These are phyloP conservation scores for Capsicum baccatum DNA, from an alignment of 257 asterid genomes.

Conservation along the genomic window DNA sequence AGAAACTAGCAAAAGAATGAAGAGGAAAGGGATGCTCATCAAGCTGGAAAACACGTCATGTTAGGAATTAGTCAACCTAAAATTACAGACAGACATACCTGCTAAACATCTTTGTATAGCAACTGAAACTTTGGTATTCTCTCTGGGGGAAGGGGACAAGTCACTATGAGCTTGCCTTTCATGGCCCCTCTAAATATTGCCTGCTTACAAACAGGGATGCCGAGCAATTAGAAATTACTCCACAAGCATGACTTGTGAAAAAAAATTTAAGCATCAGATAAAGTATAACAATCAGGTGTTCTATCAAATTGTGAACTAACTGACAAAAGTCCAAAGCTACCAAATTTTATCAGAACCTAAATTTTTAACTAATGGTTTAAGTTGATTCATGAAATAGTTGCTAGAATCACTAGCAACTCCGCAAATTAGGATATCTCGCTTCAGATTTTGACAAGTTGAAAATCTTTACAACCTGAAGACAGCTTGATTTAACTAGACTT, in stretches of 20 bases:
- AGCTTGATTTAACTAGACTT: background rate
- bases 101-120: slow-evolving; percentile 80
- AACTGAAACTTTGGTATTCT: slow-evolving; percentile 80
- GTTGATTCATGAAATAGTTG: slow-evolving; percentile 12
- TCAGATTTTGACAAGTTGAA: background rate
- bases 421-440: background rate
- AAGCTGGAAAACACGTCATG: background rate
- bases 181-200: slow-evolving; percentile 91
- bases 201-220: slow-evolving; percentile 46
- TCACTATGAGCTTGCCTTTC: slow-evolving; percentile 90
- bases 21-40: background rate
- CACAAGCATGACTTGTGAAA: background rate
- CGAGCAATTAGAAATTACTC: background rate
- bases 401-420: background rate
- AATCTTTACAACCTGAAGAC: background rate
- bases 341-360: slow-evolving; percentile 14
- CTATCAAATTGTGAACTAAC: background rate
- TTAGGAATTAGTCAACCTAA: background rate
- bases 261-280: background rate
- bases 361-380: background rate
- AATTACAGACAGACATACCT: slow-evolving; percentile 27
- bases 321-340: background rate
- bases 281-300: background rate
- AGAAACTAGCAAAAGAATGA: background rate
- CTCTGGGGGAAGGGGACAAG: slow-evolving; percentile 89